Evolutionary conservation across 768 basidiomycete species (phyloP).

Genomic region (Boletus rex-veris): DNA sequence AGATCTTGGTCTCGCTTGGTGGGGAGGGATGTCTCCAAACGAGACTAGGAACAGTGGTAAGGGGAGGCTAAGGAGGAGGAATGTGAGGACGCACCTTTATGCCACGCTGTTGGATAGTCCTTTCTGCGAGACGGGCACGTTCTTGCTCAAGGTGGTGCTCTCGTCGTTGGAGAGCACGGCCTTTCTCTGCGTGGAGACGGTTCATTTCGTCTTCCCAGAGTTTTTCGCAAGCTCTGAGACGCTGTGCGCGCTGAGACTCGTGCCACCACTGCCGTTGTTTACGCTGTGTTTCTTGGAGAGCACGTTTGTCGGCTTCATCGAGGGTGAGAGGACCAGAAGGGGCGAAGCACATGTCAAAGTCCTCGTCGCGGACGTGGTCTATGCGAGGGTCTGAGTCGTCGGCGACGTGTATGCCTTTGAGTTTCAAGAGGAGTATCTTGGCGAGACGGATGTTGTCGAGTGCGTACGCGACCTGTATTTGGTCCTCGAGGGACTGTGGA

Average conservation of each 20-base stretch:
- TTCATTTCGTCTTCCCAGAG: slow-evolving; percentile 49
- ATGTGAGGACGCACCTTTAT: slow-evolving; percentile 19
- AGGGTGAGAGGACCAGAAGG: slow-evolving; percentile 37
- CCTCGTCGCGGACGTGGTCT: slow-evolving; percentile 52
- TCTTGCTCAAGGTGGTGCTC: slow-evolving; percentile 32
- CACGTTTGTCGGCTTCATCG: slow-evolving; percentile 42
- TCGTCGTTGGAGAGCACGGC: slow-evolving; percentile 32
- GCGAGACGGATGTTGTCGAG: slow-evolving; percentile 65
- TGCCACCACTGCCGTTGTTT: slow-evolving; percentile 34
- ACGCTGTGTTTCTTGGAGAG: slow-evolving; percentile 34
- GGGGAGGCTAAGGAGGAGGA: background rate
- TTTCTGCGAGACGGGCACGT: slow-evolving; percentile 22
- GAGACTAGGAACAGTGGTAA: slow-evolving; percentile 18
- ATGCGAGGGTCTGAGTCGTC: slow-evolving; percentile 62
- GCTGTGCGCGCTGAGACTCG: slow-evolving; percentile 35
- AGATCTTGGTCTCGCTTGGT: slow-evolving; percentile 21
- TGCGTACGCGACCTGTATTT: slow-evolving; percentile 64
- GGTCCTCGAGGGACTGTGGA: slow-evolving; percentile 48
- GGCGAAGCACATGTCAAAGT: slow-evolving; percentile 39
- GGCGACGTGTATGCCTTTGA: slow-evolving; percentile 58
- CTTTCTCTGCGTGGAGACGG: slow-evolving; percentile 39
- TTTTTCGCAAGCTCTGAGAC: slow-evolving; percentile 43
- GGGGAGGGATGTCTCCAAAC: slow-evolving; percentile 1
- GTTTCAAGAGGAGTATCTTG: slow-evolving; percentile 57
- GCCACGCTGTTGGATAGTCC: slow-evolving; percentile 4